Conservation (phyloP, 352 stramenopile species). For the Pythium phragmiticola region DNA sequence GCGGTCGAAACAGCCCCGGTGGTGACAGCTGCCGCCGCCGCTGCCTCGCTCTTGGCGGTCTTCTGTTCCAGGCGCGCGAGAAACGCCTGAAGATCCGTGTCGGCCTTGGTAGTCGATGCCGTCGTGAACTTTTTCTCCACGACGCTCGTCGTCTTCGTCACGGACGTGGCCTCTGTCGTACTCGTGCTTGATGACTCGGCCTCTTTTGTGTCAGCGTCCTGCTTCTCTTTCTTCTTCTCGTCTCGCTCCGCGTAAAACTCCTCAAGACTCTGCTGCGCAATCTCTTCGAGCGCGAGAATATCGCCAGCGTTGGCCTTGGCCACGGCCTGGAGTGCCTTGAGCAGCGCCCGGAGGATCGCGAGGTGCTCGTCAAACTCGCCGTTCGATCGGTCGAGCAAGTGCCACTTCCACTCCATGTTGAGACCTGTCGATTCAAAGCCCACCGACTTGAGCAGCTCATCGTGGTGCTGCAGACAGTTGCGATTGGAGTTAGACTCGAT, state of each 20-base stretch:
- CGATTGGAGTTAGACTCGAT: neutral
- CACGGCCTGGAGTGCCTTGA: constrained; percentile 65
- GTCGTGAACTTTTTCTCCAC: constrained; percentile 19
- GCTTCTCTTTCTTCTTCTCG: constrained; percentile 8
- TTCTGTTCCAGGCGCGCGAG: constrained; percentile 25
- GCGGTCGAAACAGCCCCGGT: neutral
- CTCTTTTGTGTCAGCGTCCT: neutral
- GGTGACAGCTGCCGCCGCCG: neutral
- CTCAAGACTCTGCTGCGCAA: constrained; percentile 23
- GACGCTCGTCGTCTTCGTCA: constrained; percentile 4
- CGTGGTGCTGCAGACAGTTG: constrained; percentile 49
- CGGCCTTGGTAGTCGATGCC: constrained; percentile 8
- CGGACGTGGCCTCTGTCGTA: neutral
- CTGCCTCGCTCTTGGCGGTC: constrained; percentile 12
- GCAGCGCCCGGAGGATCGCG: constrained; percentile 52
- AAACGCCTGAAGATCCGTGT: constrained; percentile 27
- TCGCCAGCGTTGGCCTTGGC: constrained; percentile 23
- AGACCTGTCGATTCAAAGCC: constrained; percentile 69
- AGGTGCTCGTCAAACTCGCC: constrained; percentile 74
- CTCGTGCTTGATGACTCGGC: neutral
- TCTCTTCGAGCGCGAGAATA: constrained; percentile 23
- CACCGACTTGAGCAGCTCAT: constrained; percentile 73
- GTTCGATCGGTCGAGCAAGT: constrained; percentile 52
- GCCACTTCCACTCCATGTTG: constrained; percentile 87
- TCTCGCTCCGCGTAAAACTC: constrained; percentile 15